These are phyloP conservation scores for Xanthoconium purpureum DNA, from an alignment of 768 basidiomycete genomes.

Conservation along the genomic window DNA sequence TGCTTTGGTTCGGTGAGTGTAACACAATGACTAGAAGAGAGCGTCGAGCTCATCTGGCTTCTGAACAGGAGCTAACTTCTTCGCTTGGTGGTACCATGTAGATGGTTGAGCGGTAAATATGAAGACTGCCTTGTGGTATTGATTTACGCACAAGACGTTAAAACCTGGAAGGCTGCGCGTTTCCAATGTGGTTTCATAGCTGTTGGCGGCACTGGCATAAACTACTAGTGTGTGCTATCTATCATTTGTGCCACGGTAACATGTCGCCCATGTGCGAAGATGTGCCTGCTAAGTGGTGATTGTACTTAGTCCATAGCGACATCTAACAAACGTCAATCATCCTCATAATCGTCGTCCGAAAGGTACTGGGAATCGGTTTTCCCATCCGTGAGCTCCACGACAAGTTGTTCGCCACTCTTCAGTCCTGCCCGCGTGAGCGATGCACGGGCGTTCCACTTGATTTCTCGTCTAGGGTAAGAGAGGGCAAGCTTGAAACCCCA, in stretches of 20 bases:
- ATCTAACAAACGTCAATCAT: conserved; percentile 26
- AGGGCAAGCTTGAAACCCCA: conserved; percentile 72
- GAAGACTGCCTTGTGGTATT: too few species aligned
- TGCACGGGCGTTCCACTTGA: conserved; percentile 44
- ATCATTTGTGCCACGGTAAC: too few species aligned
- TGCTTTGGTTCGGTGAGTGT: neutral
- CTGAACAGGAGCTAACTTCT: neutral
- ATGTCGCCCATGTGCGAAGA: neutral
- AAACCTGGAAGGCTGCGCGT: too few species aligned
- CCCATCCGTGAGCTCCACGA: conserved; percentile 47
- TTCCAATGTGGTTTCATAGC: too few species aligned
- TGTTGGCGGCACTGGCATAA: too few species aligned
- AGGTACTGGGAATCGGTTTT: conserved; percentile 20
- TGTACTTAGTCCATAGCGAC: neutral
- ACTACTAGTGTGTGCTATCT: too few species aligned
- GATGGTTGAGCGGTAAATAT: too few species aligned
- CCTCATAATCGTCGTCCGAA: conserved; percentile 56
- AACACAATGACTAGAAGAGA: neutral
- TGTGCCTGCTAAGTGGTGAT: neutral
- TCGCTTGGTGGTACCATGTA: neutral
- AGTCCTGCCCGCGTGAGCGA: conserved; percentile 47
- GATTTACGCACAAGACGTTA: too few species aligned
- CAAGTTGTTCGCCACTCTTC: conserved; percentile 60
- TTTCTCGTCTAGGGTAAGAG: conserved; percentile 67
- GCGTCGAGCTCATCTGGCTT: neutral